Evolutionary conservation across 371 early-diverging fungal genomes (phyloP), one percentile per base, ranked within the genome.

Genomic region (Mucor velutinosus): DNA sequence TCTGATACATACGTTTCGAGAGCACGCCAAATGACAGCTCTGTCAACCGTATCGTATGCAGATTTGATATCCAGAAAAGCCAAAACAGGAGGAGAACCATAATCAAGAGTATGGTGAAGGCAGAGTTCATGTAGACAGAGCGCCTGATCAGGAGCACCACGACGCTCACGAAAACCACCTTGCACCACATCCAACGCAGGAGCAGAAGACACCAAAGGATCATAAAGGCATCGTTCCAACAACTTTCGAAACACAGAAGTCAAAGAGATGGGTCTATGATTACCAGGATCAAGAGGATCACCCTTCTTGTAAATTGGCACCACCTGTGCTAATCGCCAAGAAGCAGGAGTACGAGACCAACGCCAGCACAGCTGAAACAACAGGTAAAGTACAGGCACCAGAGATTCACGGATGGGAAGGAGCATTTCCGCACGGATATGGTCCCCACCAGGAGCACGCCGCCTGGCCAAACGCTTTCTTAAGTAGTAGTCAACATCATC

Each of bases 11-110:
- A 14, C 5, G 41, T 11, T 3, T 58, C 25, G 1, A 73, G 69
- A 1, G 58, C 35, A 7, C 43, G 19, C 73, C 69, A 68, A 10
- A 73, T 65, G 17, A 67, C 59, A 1, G 35, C 37, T 7, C 69
- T 53, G n/a, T 73, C 73, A 25, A 73, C 62, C 0, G 65, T 72
- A 29, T 73, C 73, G 30, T 69, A 73, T 0, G 73, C 73, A 7
- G 56, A 33, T 43, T 69, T 61, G 14, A 73, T 73, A 33, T 73
- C 73, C 7, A 73, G 35, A 37, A 73, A 73, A 15, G 65, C 64
- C 0, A 66, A 55, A 5, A 60, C 61, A 1, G 72, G 68, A 0
- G 60, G 56, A 27, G 53, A 53, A 35, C 64, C 64, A 32, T 63
- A 56, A 17, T 55, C 64, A 12, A 39, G 14, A 39, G 55, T 32